Base-by-base conservation (phyloP, 1,284 basidiomycete species). In the Malassezia yamatoensis region DNA sequence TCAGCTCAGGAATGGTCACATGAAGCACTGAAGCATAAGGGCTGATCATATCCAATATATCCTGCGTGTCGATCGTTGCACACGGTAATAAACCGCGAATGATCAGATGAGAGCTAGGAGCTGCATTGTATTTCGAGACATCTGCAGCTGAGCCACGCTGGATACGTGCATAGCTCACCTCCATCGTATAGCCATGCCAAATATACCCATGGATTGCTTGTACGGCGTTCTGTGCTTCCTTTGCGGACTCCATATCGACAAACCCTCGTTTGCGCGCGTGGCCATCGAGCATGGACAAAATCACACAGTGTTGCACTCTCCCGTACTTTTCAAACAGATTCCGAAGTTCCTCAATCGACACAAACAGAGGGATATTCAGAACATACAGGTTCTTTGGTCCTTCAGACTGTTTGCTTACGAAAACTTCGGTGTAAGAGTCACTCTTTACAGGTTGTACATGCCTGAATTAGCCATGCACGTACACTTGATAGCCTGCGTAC, bases 81-180 rank as follows among this genome's bases (percentile, higher is more conserved):
- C 44, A 58, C 5, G 61, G 54, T 18, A 62, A 32, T 4, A 62
- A 43, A 5, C 58, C 65, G 10, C 52, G 29, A 24, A 66, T 52
- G 16, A 58, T 48, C 21, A 67, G 18, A 9, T 54, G 51, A 38
- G 18, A 9, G 32, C 53, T 20, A 38, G 51, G 47, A 7, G 33
- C 21, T 7, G 29, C n/a, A 21, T 16, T 37, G 24, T 29, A 29
- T 29, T 29, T 29, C 20, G 15, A 11, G 24, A 9, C 38, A 37
- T 18, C n/a, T 29, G 39, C 9, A 13, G 38, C 50, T 24, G 7
- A 21, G 24, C 42, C 38, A 12, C 72, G 67, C 52, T 74, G 72
- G 2, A 74, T 68, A 20, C 72, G 67, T 16, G 72, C 70, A 48
- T 70, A 73, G 4, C 70, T 73, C 15, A 73, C 71, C 40, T 73